Evolutionary conservation across 2,329 filamentous ascomycete genomes (phyloP).

Genomic region (Aureobasidium vineae): DNA sequence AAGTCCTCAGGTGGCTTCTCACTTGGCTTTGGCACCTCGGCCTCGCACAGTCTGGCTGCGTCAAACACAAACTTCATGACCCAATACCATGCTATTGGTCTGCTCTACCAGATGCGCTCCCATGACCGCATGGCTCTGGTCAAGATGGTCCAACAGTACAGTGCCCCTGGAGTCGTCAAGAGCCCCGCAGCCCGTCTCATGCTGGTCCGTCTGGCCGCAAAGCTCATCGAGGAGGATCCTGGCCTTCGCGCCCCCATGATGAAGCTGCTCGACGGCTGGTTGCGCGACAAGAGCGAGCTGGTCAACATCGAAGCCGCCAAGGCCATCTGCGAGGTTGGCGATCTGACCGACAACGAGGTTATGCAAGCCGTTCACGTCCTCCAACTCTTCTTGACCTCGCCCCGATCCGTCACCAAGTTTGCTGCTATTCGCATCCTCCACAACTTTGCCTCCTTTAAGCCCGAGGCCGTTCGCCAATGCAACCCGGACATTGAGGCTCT

Average conservation of each 20-base stretch:
- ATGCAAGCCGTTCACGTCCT: conserved; percentile 90
- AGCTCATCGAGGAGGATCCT: conserved; percentile 89
- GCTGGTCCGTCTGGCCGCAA: conserved; percentile 87
- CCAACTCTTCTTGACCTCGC: conserved; percentile 94
- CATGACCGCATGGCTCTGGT: conserved; percentile 98
- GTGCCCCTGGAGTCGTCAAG: conserved; percentile 86
- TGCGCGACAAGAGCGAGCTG: conserved; percentile 98
- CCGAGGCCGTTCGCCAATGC: conserved; percentile 84
- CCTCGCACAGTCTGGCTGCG: conserved; percentile 66
- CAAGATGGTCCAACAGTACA: conserved; percentile 99
- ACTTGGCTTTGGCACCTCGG: conserved; percentile 83
- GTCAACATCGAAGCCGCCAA: conserved; percentile 99
- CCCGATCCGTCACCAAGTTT: conserved; percentile 94
- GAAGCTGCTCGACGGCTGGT: conserved; percentile 91
- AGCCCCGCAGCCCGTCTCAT: conserved; percentile 90
- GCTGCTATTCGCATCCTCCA: conserved; percentile 94
- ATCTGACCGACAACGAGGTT: conserved; percentile 89
- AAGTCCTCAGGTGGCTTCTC: conserved; percentile 91
- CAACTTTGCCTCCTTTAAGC: conserved; percentile 95
- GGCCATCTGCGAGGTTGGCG: conserved; percentile 91
- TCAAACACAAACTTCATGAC: conserved; percentile 93
- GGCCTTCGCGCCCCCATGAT: conserved; percentile 94
- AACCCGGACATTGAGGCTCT: conserved; percentile 97
- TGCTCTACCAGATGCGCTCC: conserved; percentile 95
- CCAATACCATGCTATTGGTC: conserved; percentile 96